Evolutionary conservation across 2,329 filamentous ascomycete genomes (phyloP), one percentile per base, ranked within the genome.

Genomic region (Saccharata proteae): DNA sequence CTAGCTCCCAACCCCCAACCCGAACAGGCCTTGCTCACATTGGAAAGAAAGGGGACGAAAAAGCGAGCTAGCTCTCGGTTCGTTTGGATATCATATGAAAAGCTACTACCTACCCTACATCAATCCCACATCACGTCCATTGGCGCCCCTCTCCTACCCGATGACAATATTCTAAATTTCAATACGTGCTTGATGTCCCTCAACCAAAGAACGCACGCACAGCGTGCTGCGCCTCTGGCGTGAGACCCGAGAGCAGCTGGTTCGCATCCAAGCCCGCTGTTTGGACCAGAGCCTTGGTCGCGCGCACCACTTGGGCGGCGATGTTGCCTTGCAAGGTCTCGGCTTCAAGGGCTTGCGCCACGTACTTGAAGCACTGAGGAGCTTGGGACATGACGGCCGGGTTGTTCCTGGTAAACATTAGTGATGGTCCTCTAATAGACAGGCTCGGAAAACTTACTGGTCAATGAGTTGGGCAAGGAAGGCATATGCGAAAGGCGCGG

Each of bases 381-480:
- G 83, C 77, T 51, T 90, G 80, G 18, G 19, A 10, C 46, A 84
- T 66, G 27, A 94, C 81, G 10, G 74, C 76, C 1, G 83, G 81
- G 48, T 94, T 82, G 74, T 81, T 81, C 56, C 90, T 96, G 39
- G 8, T 18, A 8, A 21, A 26, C 32, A 47, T 35, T 40, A 58
- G 51, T 38, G 34, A 30, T 21, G 24, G 5, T 23, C 5, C 30
- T 23, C 16, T 30, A 18, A 40, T 38, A 33, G 39, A 26, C 32
- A 10, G 19, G 13, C 39, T 26, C 29, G 23, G 13, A 29, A 29
- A 20, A 77, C 85, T 72, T 74, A 94, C 90, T 92, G 80, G 44
- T 92, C 80, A 52, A 96, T 94, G 40, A 98, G 61, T 53, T 93
- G 79, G 9, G 82, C 77, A 36, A 98, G 65, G 61, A 93, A 98